Conservation (phyloP, 2,329 filamentous ascomycete genomes). For the Aureobasidium lini region DNA sequence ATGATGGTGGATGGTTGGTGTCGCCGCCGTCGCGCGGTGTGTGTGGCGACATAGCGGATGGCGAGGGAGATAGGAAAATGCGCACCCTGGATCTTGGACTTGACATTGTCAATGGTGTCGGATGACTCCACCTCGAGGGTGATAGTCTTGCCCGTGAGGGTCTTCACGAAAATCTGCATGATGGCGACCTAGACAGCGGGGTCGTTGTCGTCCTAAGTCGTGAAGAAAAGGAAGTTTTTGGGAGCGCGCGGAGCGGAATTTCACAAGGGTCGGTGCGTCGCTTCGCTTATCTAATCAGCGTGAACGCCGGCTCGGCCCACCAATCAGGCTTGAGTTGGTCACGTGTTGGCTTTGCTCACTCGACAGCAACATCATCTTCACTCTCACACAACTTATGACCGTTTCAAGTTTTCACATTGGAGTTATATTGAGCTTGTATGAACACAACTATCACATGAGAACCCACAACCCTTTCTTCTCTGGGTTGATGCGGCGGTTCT, state of each 20-base stretch:
- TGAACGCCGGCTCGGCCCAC: not conserved
- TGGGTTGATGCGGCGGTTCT: no score
- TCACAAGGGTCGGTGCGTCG: not conserved
- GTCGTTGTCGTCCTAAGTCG: constrained; percentile 17
- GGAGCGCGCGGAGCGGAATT: not conserved
- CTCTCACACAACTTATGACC: not conserved
- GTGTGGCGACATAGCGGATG: constrained; percentile 1
- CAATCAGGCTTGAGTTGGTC: not conserved
- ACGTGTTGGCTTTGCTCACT: not conserved
- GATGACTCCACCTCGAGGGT: constrained; percentile 99
- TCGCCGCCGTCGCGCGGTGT: not conserved
- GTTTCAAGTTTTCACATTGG: not conserved
- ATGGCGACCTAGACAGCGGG: constrained; percentile 15
- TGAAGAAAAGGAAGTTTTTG: constrained; percentile 10
- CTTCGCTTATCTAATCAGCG: not conserved
- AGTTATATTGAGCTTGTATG: no score
- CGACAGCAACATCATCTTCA: not conserved
- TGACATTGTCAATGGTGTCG: constrained; percentile 99
- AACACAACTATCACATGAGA: no score
- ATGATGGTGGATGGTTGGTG: not conserved
- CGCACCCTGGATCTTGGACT: constrained; percentile 81
- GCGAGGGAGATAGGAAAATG: not conserved
- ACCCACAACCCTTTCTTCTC: no score
- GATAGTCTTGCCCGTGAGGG: constrained; percentile 99
- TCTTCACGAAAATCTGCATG: constrained; percentile 70